phyloP scores from a whole-genome alignment of 495 filamentous ascomycete genomes.

The Penicillium coprophilum region DNA sequence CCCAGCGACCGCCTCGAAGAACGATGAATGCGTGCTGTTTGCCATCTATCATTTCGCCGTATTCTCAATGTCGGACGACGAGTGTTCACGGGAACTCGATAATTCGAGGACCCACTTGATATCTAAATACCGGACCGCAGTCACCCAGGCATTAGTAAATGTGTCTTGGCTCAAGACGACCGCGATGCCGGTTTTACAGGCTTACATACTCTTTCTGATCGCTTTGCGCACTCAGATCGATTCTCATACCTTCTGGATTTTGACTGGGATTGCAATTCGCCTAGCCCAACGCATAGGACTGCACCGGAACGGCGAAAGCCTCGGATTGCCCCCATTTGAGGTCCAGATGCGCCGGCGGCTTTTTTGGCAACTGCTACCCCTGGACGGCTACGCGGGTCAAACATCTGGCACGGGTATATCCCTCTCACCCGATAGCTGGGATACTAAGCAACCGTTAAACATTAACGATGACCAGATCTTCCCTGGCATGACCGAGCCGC shows the following conservation, averaged over 20 bases:
- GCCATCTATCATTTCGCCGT: slow-evolving; percentile 44
- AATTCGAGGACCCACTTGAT: slow-evolving; percentile 18
- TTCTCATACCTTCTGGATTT: slow-evolving; percentile 36
- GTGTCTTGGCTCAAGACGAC: slow-evolving; percentile 36
- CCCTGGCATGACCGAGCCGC: slow-evolving; percentile 28
- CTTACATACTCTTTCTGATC: slow-evolving; percentile 32
- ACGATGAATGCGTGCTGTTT: slow-evolving; percentile 44
- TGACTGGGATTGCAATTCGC: slow-evolving; percentile 46
- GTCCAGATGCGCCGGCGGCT: slow-evolving; percentile 48
- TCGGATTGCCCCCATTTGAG: slow-evolving; percentile 47
- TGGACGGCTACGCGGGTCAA: slow-evolving; percentile 39
- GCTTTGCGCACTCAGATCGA: slow-evolving; percentile 35
- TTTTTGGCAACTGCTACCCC: slow-evolving; percentile 46
- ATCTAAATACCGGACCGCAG: slow-evolving; percentile 21
- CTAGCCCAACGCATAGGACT: slow-evolving; percentile 52
- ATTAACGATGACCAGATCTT: slow-evolving; percentile 58
- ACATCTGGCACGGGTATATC: slow-evolving; percentile 27
- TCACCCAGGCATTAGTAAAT: slow-evolving; percentile 28
- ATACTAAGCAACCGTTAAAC: slow-evolving; percentile 47
- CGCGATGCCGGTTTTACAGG: slow-evolving; percentile 33
- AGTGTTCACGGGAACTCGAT: slow-evolving; percentile 36
- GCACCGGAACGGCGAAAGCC: slow-evolving; percentile 45
- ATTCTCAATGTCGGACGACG: slow-evolving; percentile 32
- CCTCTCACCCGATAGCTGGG: slow-evolving; percentile 23
- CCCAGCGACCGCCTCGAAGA: slow-evolving; percentile 29